phyloP scores from a whole-genome alignment of 2,329 filamentous ascomycete genomes.

The Aspergillus quadrilineatus region DNA sequence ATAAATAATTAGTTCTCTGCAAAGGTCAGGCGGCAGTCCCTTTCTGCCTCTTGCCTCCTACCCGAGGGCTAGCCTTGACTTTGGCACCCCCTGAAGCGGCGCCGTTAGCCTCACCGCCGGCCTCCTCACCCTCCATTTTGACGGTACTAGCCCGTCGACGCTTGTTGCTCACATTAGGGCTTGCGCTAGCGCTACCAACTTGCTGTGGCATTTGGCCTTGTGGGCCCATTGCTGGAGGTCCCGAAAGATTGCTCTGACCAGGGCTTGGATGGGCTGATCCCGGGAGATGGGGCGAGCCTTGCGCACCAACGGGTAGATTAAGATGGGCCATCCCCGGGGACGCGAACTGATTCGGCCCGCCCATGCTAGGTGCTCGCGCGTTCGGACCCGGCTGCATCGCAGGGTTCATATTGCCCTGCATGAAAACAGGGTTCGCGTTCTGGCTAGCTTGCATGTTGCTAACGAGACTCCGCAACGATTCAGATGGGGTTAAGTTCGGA shows the following conservation, averaged over 20 bases:
- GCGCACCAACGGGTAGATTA: constrained; percentile 45
- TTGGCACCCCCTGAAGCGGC: constrained; percentile 39
- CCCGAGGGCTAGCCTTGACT: constrained; percentile 49
- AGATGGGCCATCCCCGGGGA: constrained; percentile 59
- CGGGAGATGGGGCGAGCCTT: constrained; percentile 55
- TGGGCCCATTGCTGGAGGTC: constrained; percentile 54
- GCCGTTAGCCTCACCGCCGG: constrained; percentile 51
- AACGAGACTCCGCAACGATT: constrained; percentile 57
- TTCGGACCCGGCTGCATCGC: constrained; percentile 38
- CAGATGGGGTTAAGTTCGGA: constrained; percentile 51
- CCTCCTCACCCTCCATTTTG: constrained; percentile 59
- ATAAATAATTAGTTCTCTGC: constrained; percentile 16
- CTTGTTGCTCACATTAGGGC: constrained; percentile 61
- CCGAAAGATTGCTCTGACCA: constrained; percentile 46
- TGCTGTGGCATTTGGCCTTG: constrained; percentile 57
- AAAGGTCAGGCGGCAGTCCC: constrained; percentile 34
- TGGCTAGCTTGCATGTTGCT: constrained; percentile 42
- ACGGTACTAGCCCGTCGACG: constrained; percentile 59
- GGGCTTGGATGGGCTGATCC: constrained; percentile 50
- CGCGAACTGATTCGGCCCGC: constrained; percentile 54
- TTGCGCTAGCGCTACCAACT: constrained; percentile 59
- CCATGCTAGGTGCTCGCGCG: constrained; percentile 47
- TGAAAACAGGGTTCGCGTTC: constrained; percentile 31
- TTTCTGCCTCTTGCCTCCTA: constrained; percentile 50
- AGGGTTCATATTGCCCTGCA: constrained; percentile 33